Conservation (phyloP, 192 early-diverging fungal species). For the Linnemannia zychae region DNA sequence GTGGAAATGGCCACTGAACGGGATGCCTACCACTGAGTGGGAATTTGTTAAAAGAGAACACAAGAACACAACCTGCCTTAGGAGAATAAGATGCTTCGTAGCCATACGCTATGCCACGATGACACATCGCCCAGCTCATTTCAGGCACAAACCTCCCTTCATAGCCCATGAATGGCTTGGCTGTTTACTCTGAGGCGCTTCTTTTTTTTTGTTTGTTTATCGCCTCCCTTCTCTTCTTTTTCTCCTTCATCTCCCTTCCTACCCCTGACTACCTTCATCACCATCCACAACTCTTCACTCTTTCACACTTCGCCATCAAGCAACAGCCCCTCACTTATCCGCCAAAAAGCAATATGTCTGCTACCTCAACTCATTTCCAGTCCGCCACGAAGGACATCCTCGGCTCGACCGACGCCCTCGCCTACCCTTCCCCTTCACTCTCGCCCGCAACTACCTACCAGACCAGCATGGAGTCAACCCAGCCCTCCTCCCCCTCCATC, state of each 20-base stretch:
- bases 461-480: neutral
- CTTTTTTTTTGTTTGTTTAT: neutral
- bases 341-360: neutral
- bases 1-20: neutral
- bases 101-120: neutral
- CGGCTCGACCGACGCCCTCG: neutral
- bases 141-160: neutral
- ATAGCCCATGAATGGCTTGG: neutral
- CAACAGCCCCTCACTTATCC: neutral
- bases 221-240: neutral
- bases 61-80: too few species aligned
- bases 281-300: neutral
- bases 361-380: neutral
- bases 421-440: conserved; percentile 45
- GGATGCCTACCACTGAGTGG: neutral
- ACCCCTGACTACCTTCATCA: neutral
- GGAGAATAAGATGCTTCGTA: too few species aligned
- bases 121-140: neutral
- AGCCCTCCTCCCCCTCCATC: conserved; percentile 2
- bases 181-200: neutral
- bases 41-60: neutral
- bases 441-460: conserved; percentile 24
- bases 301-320: neutral
- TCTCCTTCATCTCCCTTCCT: neutral
- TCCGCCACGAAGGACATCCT: conserved; percentile 3